Evolutionary conservation across 2,329 filamentous ascomycete genomes (phyloP).

Genomic region (Aureobasidium sp.): DNA sequence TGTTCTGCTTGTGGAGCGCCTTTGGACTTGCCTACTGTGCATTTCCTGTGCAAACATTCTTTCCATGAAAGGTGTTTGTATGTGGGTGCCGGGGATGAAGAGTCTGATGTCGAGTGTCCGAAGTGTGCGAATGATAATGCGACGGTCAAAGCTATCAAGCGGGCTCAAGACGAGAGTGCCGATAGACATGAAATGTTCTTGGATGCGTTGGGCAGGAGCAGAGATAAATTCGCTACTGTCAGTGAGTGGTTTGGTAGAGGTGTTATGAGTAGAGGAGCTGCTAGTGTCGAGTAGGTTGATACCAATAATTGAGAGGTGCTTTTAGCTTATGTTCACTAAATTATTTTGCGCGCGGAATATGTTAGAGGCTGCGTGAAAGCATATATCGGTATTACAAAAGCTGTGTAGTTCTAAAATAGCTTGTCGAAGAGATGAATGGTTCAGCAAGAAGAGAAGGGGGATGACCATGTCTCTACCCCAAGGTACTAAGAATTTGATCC

Average conservation of each 20-base stretch:
- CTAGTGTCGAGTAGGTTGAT: neutral
- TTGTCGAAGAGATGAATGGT: too few relatives aligned
- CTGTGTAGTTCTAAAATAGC: too few relatives aligned
- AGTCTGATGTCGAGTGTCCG: conserved; percentile 70
- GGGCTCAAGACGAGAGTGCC: conserved; percentile 78
- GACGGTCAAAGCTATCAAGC: conserved; percentile 78
- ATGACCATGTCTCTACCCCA: too few relatives aligned
- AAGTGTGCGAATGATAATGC: conserved; percentile 77
- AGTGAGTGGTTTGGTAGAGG: conserved; percentile 93
- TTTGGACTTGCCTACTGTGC: conserved; percentile 82
- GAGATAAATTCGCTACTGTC: conserved; percentile 81
- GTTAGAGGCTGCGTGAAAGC: too few relatives aligned
- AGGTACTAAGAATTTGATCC: neutral
- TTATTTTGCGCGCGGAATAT: too few relatives aligned
- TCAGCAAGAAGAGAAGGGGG: too few relatives aligned
- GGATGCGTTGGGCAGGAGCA: conserved; percentile 67
- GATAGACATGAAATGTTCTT: conserved; percentile 85
- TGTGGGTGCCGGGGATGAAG: conserved; percentile 42
- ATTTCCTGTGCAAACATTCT: conserved; percentile 94
- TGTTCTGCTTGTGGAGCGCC: conserved; percentile 74
- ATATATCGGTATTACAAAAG: too few relatives aligned
- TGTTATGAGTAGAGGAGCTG: conserved; percentile 59
- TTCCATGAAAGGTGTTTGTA: conserved; percentile 91
- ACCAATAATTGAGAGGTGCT: too few relatives aligned
- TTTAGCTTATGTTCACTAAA: too few relatives aligned